Base-by-base conservation (phyloP, 2,329 filamentous ascomycete species). In the Talaromyces sp. region DNA sequence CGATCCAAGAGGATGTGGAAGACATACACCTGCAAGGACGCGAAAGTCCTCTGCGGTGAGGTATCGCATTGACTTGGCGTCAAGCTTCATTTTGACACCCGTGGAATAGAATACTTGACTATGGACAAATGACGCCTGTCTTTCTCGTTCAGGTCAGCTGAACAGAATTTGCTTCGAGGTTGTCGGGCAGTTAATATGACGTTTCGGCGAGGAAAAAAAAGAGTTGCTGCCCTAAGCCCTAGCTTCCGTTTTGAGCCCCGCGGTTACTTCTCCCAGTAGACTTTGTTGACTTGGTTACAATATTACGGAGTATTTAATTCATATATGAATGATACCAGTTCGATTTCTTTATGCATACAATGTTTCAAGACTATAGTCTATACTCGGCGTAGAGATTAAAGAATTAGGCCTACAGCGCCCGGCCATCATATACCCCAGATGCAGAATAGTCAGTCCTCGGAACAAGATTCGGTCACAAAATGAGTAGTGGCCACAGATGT, bases 21-120 rank as follows among this genome's bases (percentile, higher is more conserved):
- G 64, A 64, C 86, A 64, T 87, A 96, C 93, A 69, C 91, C 95
- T 72, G 91, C 89, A 64, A 99, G 88, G 64, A 97, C 93, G 68
- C 90, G 86, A 91, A 96, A 99, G 81, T 99, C 95, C 78, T 98
- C 95, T 17, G 86, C 79, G 56, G 90, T 89, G 75, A 99, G 85
- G 77, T 99, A 93, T 74, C 96, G 92, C 79, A 99, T 88, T 55
- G 90, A 89, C 75, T 92, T 92, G 55, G 93, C 93, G 75, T 99
- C 92, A 75, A 99, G 86, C 82, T 95, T 96, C 95, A 99, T 99
- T 65, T 62, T 78, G 71, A 35, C 4, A 50, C 24, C 31, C 13
- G n/a, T 26, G 49, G 49, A 38, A 19, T 24, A 17, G 6, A 38
- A 8, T n/a, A 7, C 6, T n/a, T 38, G 35, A n/a, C 8, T 38